These are phyloP conservation scores for Gryganskiella cystojenkinii DNA, from an alignment of 192 early-diverging fungal genomes.

Conservation along the genomic window DNA sequence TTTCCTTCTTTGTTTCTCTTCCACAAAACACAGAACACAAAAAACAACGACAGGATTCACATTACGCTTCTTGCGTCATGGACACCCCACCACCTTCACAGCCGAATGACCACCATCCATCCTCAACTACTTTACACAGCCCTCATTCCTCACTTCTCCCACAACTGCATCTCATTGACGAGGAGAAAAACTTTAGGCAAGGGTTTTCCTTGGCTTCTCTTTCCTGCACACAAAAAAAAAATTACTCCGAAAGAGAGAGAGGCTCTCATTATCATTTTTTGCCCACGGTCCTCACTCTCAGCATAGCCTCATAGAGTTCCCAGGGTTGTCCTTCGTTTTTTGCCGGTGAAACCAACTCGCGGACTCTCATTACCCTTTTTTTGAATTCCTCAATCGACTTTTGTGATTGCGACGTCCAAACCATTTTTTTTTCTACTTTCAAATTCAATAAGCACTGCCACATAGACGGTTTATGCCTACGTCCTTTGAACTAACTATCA, in stretches of 20 bases:
- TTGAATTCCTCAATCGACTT: too few species aligned
- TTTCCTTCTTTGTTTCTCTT: background rate
- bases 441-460: too few species aligned
- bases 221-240: background rate
- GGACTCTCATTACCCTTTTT: too few species aligned
- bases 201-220: background rate
- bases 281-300: background rate
- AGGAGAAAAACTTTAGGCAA: conserved; percentile 41
- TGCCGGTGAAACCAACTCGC: too few species aligned
- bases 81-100: background rate
- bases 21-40: too few species aligned
- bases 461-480: too few species aligned
- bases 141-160: background rate
- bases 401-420: background rate
- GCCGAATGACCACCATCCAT: background rate
- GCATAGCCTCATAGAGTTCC: too few species aligned
- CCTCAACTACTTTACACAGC: background rate
- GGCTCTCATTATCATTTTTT: background rate
- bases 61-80: too few species aligned
- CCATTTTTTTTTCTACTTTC: too few species aligned
- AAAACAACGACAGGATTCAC: too few species aligned
- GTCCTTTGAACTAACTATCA: background rate
- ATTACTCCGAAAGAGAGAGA: too few species aligned
- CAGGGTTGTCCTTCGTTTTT: too few species aligned
- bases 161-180: conserved; percentile 40